Base-by-base conservation (phyloP, 176 grass and related monocot genomes). In the Rhynchospora pubera region DNA sequence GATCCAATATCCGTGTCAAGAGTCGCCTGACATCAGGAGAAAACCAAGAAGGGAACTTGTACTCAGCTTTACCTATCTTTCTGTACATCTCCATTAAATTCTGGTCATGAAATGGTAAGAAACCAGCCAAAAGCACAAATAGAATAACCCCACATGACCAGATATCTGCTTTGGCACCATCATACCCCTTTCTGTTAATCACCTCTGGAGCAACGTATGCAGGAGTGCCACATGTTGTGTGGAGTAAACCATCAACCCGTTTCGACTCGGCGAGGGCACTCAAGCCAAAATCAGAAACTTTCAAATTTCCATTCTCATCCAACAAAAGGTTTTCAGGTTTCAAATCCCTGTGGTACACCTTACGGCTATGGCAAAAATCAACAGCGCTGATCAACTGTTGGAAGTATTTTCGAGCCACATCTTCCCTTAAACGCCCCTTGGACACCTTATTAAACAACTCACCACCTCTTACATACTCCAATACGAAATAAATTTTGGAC, bases 161-260 rank as follows among this genome's bases (percentile, higher is more conserved):
- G 24, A 94, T 93, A 50, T 98, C 95, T 80, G 90, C 89, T 88
- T 98, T 98, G 78, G 87, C 90, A 85, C 95, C 92, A 80, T 94
- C 90, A 76, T 98, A 98, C 18, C 92, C 95, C 73, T 91, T 94
- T 77, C 87, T 88, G 45, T 64, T 88, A 62, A 98, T 93, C 14
- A 98, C 79, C 86, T 98, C 95, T 9, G 95, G 92, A 66, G 92
- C 92, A 91, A 94, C 92, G 83, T 94, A 94, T 28, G 95, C 95
- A 23, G 92, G 95, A 63, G 92, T 98, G 81, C 95, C 92, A 63
- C 95, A 98, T 60, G 85, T 93, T 22, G 92, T 98, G 84, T 93
- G 90, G 4, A 98, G 90, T 56, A 98, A 87, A 2, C 89, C 95
- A 64, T 98, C 95, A 69, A 89, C 89, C 63, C 87, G 76, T 85